Evolutionary conservation across 768 basidiomycete genomes (phyloP).

Genomic region (Suillus cothurnatus): DNA sequence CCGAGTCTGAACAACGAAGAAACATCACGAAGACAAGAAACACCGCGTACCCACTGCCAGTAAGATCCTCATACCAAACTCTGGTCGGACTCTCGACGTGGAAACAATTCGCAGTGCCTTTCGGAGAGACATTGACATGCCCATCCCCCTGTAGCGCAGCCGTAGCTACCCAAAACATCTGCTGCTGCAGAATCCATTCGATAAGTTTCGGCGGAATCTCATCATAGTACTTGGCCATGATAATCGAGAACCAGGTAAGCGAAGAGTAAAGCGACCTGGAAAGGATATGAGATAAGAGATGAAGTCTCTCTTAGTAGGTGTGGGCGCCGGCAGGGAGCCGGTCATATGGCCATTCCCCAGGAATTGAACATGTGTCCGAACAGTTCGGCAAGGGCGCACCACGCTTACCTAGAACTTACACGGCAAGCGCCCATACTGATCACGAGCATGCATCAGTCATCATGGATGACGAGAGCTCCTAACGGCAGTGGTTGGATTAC

Average conservation of each 20-base stretch:
- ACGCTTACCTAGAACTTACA: neutral
- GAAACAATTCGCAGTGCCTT: constrained; percentile 61
- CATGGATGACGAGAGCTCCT: neutral
- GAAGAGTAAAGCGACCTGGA: neutral
- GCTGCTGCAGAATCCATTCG: constrained; percentile 61
- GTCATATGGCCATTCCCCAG: neutral
- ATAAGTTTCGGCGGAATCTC: constrained; percentile 54
- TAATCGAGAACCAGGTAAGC: neutral
- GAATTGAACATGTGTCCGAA: neutral
- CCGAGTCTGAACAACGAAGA: too few species aligned
- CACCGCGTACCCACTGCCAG: too few species aligned
- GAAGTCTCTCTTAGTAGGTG: too few species aligned
- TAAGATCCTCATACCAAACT: constrained; percentile 78
- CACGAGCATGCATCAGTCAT: neutral
- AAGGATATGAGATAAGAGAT: neutral
- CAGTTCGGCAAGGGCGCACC: neutral
- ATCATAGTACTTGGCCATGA: constrained; percentile 61
- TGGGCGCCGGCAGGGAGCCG: neutral
- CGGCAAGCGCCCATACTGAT: neutral
- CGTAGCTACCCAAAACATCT: constrained; percentile 73
- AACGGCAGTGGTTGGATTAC: neutral
- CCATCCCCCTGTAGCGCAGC: constrained; percentile 59
- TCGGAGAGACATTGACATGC: constrained; percentile 70
- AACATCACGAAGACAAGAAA: too few species aligned
- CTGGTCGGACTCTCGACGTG: constrained; percentile 53